These are phyloP conservation scores for Eragrostis nindensis DNA, from an alignment of 176 grass and related monocot genomes.

Conservation along the genomic window DNA sequence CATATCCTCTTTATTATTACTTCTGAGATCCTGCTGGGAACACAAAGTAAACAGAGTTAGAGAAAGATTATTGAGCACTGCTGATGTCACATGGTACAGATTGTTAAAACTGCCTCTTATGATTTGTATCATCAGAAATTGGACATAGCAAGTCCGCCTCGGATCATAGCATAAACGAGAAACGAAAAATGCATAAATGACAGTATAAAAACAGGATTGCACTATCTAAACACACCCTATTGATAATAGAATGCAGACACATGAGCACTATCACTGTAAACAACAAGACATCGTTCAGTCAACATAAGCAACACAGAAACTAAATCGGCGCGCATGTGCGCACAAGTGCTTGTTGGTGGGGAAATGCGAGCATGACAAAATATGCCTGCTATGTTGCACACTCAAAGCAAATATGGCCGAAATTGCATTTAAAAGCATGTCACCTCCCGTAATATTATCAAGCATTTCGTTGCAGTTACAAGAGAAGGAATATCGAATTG, in stretches of 20 bases:
- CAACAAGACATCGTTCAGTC: not conserved
- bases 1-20: conserved; percentile 43
- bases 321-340: not conserved
- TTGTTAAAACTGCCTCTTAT: not conserved
- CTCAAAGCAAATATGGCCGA: not conserved
- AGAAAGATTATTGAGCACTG: not conserved
- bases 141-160: not conserved
- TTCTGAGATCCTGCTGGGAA: conserved; percentile 33
- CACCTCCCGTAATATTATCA: not conserved
- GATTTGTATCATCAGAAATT: not conserved
- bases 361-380: not conserved
- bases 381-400: not conserved
- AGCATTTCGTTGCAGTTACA: not conserved
- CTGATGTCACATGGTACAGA: not conserved
- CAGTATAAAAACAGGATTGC: not conserved
- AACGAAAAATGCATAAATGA: not conserved
- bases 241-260: not conserved
- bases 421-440: not conserved
- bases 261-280: not conserved
- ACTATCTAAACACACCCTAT: conserved; percentile 4
- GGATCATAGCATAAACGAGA: not conserved
- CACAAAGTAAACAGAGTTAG: conserved; percentile 7
- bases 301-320: not conserved
- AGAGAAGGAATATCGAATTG: no score
- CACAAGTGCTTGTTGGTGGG: not conserved